phyloP scores from a whole-genome alignment of 257 asterid genomes.

The Primulina eburnea region DNA sequence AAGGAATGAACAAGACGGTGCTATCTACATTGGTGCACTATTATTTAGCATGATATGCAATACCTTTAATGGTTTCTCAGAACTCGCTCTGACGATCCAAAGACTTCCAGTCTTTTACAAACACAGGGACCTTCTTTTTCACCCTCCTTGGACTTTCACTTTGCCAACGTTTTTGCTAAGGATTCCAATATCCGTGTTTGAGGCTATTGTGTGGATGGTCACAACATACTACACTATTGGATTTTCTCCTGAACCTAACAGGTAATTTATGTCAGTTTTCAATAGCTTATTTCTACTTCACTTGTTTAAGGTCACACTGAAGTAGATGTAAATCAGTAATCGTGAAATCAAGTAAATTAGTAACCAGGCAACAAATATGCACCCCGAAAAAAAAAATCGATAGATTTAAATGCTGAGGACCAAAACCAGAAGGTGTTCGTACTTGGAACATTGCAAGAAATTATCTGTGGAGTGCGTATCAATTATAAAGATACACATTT shows the following conservation, averaged over 20 bases:
- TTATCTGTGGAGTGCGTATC: neutral
- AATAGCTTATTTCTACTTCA: neutral
- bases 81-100: constrained; percentile 52
- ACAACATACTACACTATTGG: constrained; percentile 65
- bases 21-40: constrained; percentile 54
- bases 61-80: constrained; percentile 59
- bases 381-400: too few relatives aligned
- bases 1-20: constrained; percentile 50
- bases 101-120: constrained; percentile 65
- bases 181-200: constrained; percentile 54
- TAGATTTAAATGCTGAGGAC: too few relatives aligned
- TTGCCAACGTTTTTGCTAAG: constrained; percentile 47
- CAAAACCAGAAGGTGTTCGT: neutral
- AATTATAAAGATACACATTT: neutral
- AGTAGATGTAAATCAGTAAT: too few relatives aligned
- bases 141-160: constrained; percentile 66
- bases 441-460: neutral
- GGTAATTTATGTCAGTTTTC: constrained; percentile 23
- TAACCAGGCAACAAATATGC: too few relatives aligned
- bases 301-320: too few relatives aligned
- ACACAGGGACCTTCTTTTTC: constrained; percentile 58
- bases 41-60: constrained; percentile 43
- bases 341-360: too few relatives aligned
- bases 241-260: constrained; percentile 59
- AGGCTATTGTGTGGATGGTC: constrained; percentile 51